Conservation (phyloP, 495 filamentous ascomycete genomes). For the Podospora pseudoanserina region DNA sequence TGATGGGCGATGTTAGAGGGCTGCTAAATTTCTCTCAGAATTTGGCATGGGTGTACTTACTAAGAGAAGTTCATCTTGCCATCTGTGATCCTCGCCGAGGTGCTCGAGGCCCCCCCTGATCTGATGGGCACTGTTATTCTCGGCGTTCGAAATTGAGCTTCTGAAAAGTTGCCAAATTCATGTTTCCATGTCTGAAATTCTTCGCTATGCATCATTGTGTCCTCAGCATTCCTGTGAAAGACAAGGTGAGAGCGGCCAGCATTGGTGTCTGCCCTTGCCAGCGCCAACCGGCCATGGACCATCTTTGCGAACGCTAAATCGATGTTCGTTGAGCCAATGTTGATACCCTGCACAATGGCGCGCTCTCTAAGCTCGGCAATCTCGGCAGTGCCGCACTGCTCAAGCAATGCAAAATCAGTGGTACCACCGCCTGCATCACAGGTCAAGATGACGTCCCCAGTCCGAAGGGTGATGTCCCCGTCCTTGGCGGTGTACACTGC, state of each 20-base stretch:
- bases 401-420: background rate
- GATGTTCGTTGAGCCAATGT: slow-evolving; percentile 6
- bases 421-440: slow-evolving; percentile 4
- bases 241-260: background rate
- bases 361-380: background rate
- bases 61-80: slow-evolving; percentile 5
- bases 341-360: background rate
- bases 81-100: background rate
- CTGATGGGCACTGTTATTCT: background rate
- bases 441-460: background rate
- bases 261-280: background rate
- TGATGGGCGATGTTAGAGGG: background rate
- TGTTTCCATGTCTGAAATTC: slow-evolving; percentile 3
- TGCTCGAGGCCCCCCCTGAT: background rate
- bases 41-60: background rate
- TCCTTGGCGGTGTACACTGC: slow-evolving; percentile 3
- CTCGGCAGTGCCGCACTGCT: background rate
- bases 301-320: background rate
- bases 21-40: no score
- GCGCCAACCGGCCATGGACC: background rate
- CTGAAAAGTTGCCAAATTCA: background rate
- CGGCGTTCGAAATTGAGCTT: background rate
- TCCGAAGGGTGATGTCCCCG: background rate
- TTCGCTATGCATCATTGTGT: slow-evolving; percentile 4
- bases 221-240: background rate